Evolutionary conservation across 371 early-diverging fungal species (phyloP).

Genomic region (Syncephalastrum sp.): DNA sequence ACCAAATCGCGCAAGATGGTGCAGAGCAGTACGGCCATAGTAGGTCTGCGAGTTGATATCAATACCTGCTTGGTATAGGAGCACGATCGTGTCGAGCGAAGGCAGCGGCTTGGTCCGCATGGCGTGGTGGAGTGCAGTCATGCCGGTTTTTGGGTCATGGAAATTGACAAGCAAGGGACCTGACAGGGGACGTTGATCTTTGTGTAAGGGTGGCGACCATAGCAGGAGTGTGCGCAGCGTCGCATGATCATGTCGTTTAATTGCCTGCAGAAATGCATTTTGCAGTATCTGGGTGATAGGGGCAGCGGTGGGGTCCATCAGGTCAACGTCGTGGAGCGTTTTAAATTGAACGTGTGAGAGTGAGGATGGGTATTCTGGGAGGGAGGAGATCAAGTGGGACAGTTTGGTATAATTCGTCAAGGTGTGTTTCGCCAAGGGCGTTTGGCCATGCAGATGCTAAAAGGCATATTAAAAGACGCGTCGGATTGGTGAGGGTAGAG

Average conservation of each 20-base stretch:
- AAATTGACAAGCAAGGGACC: constrained; percentile 53
- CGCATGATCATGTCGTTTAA: constrained; percentile 60
- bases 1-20: constrained; percentile 61
- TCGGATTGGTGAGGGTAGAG: background rate
- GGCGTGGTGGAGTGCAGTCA: constrained; percentile 68
- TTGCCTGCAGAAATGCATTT: constrained; percentile 54
- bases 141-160: constrained; percentile 62
- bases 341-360: constrained; percentile 50
- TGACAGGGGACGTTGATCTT: constrained; percentile 18
- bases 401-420: constrained; percentile 48
- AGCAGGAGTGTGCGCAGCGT: constrained; percentile 56
- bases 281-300: constrained; percentile 44
- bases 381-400: constrained; percentile 48
- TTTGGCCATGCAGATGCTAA: constrained; percentile 15
- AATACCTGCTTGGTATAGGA: constrained; percentile 66
- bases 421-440: constrained; percentile 43
- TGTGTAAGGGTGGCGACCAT: constrained; percentile 37
- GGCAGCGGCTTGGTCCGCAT: constrained; percentile 60
- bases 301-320: constrained; percentile 31
- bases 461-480: background rate
- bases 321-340: constrained; percentile 32
- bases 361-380: constrained; percentile 42
- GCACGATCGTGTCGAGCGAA: constrained; percentile 56
- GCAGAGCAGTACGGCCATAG: constrained; percentile 64
- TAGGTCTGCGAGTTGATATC: constrained; percentile 67